Conservation (phyloP, 1,284 basidiomycete species). For the Ceraceosorus guamensis region DNA sequence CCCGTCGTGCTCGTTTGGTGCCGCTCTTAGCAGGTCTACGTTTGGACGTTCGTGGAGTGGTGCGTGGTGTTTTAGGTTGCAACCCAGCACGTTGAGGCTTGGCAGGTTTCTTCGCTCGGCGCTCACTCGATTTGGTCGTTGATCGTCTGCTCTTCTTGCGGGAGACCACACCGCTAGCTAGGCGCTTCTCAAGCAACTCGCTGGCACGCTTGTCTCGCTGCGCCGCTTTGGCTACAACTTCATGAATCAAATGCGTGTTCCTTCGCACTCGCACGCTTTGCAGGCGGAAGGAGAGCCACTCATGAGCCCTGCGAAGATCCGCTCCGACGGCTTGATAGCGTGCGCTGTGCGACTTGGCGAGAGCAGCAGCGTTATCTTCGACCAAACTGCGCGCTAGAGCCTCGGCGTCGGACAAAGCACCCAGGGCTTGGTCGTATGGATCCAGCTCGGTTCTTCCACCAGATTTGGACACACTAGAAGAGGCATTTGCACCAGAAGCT, state of each 20-base stretch:
- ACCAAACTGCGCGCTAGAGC: constrained; percentile 37
- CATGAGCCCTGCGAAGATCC: constrained; percentile 42
- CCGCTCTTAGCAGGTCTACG: constrained; percentile 35
- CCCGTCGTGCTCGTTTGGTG: constrained; percentile 16
- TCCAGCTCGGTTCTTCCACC: constrained; percentile 33
- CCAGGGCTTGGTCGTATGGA: constrained; percentile 43
- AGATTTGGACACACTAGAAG: constrained; percentile 5
- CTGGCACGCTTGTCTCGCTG: constrained; percentile 35
- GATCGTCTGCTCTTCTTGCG: not conserved
- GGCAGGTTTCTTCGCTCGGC: constrained; percentile 1
- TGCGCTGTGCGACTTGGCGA: constrained; percentile 40
- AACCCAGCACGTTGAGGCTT: constrained; percentile 19
- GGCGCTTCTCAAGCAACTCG: constrained; percentile 20
- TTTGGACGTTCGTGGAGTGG: constrained; percentile 7
- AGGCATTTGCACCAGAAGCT: not conserved
- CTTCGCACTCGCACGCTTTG: constrained; percentile 37
- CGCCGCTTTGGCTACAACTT: constrained; percentile 35
- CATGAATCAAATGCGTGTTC: constrained; percentile 33
- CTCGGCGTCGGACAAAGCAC: constrained; percentile 42
- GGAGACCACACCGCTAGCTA: constrained; percentile 1
- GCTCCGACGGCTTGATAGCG: constrained; percentile 42
- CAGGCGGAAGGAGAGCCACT: constrained; percentile 41
- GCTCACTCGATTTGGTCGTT: not conserved
- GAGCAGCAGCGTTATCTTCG: constrained; percentile 41
- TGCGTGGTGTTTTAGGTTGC: constrained; percentile 17